Evolutionary conservation across 2,329 filamentous ascomycete genomes (phyloP).

Genomic region (Diaporthe sp.): DNA sequence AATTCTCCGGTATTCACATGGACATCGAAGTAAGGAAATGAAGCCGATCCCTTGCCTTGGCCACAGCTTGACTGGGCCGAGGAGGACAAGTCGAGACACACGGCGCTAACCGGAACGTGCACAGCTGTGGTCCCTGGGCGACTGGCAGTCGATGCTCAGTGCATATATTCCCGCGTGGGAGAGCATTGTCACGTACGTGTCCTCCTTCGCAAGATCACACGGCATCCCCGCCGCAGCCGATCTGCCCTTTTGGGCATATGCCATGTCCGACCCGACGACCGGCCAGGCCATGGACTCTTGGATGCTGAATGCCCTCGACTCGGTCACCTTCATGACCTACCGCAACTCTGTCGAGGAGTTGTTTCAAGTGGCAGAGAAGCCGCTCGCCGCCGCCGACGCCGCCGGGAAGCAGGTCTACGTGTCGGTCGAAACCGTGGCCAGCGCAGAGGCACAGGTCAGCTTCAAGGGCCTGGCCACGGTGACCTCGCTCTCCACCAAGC

Average conservation of each 20-base stretch:
- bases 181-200: slow-evolving; percentile 3
- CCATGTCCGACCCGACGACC: slow-evolving; percentile 16
- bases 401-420: slow-evolving; percentile 27
- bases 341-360: slow-evolving; percentile 28
- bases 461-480: slow-evolving; percentile 31
- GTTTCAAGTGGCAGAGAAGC: slow-evolving; percentile 24
- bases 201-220: slow-evolving; percentile 13
- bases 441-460: slow-evolving; percentile 19
- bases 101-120: not conserved
- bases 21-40: slow-evolving; percentile 11
- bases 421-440: slow-evolving; percentile 24
- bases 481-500: slow-evolving; percentile 12
- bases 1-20: slow-evolving; percentile 25
- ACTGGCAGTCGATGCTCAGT: slow-evolving; percentile 24
- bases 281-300: slow-evolving; percentile 22
- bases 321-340: slow-evolving; percentile 34
- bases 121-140: slow-evolving; percentile 25
- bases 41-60: not conserved
- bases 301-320: slow-evolving; percentile 28
- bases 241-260: slow-evolving; percentile 25
- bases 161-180: slow-evolving; percentile 20
- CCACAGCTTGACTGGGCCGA: too few species aligned
- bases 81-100: not conserved
- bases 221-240: slow-evolving; percentile 18
- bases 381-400: slow-evolving; percentile 13